These are phyloP conservation scores for Biscutella laevigata DNA, from an alignment of 441 rosid genomes.

Conservation along the genomic window DNA sequence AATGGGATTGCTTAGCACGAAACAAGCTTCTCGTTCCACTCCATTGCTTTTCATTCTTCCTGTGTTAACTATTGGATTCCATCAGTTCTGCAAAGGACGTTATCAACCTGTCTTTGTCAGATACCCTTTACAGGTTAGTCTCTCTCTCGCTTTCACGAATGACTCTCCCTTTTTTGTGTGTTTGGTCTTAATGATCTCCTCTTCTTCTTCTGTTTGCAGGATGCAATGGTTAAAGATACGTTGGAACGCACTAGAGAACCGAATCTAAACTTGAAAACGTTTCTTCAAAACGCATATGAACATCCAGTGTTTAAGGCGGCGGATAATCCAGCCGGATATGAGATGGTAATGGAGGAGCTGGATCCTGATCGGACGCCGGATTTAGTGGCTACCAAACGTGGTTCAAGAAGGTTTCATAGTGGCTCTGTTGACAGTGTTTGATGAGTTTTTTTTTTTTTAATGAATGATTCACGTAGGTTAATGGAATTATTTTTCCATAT, in stretches of 20 bases:
- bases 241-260: slow-evolving; percentile 72
- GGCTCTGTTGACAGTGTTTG: slow-evolving; percentile 25
- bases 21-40: slow-evolving; percentile 71
- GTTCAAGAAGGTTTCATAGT: slow-evolving; percentile 33
- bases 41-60: slow-evolving; percentile 78
- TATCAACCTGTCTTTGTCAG: slow-evolving; percentile 67
- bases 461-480: background rate
- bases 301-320: slow-evolving; percentile 65
- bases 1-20: slow-evolving; percentile 77
- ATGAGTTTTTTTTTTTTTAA: background rate
- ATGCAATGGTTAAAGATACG: slow-evolving; percentile 88
- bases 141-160: background rate
- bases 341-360: slow-evolving; percentile 29
- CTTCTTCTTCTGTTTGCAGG: slow-evolving; percentile 34
- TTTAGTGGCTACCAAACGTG: slow-evolving; percentile 62
- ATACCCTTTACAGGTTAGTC: slow-evolving; percentile 66
- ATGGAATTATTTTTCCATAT: too few relatives aligned
- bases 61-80: slow-evolving; percentile 66
- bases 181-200: background rate
- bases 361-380: slow-evolving; percentile 39
- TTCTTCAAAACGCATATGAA: slow-evolving; percentile 51
- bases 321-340: slow-evolving; percentile 28
- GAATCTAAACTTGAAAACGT: slow-evolving; percentile 57
- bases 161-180: background rate
- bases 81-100: slow-evolving; percentile 72